These are phyloP conservation scores for Blastocystis sp. DNA, from an alignment of 352 stramenopile species.

Conservation along the genomic window DNA sequence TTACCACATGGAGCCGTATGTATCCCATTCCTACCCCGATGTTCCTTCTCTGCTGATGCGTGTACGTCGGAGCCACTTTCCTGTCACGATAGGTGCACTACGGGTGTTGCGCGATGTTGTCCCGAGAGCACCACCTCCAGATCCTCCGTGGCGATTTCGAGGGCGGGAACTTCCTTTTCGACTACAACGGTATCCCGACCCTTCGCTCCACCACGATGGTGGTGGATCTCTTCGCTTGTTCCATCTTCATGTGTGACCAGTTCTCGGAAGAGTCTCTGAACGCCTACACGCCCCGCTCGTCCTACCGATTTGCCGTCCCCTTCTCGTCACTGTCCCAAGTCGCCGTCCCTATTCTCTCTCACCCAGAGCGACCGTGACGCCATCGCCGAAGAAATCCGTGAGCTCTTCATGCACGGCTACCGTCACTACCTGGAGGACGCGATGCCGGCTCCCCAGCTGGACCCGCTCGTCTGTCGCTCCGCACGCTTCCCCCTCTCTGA, in stretches of 20 bases:
- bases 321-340: not conserved
- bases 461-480: not conserved
- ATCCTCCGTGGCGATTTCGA: not conserved
- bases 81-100: not conserved
- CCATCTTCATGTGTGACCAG: constrained; percentile 17
- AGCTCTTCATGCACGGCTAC: constrained; percentile 18
- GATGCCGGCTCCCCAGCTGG: constrained; percentile 17
- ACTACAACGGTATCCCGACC: not conserved
- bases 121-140: not conserved
- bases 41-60: not conserved
- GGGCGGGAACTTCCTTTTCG: not conserved
- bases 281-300: not conserved
- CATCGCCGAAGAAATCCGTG: not conserved
- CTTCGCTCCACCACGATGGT: not conserved
- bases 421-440: constrained; percentile 10
- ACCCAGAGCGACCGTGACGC: not conserved
- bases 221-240: not conserved
- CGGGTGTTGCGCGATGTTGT: constrained; percentile 1
- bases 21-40: not conserved
- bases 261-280: not conserved
- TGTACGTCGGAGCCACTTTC: not conserved
- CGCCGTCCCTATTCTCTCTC: not conserved
- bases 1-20: constrained; percentile 15
- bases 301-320: not conserved
- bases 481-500: constrained; percentile 19